Base-by-base conservation (phyloP, 176 grass and related monocot species). In the Carex pumila region DNA sequence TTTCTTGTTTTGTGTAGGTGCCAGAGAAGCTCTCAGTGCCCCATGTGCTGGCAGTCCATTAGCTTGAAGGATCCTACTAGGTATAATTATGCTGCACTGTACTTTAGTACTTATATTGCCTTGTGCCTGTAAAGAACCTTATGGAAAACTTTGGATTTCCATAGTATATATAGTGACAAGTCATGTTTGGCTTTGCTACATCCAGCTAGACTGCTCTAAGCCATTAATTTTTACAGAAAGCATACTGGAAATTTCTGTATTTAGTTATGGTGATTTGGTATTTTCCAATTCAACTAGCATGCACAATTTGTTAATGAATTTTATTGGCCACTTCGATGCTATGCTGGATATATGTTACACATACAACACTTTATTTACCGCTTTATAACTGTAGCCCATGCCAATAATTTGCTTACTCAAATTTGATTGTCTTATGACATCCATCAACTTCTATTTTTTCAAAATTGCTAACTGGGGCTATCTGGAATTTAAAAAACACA, bases 11-110 rank as follows among this genome's bases (percentile, higher is more conserved):
- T 18, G 12, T 74, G 10, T 74, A 97, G 94, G 94, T 97, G 90
- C 81, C 94, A 97, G 89, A 97, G 94, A 92, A 97, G 94, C 83
- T 97, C 94, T 83, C 92, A 92, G 49, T 97, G 94, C 83, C 94
- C 94, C 31, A 97, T 94, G 94, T 97, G 94, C 83, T 94, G 92
- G 94, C 94, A 97, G 61, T 60, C 90, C 66, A 94, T 97, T 86
- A 92, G 87, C 88, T 90, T 97, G 88, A 97, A 97, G 84, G 92
- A 97, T 89, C 77, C 92, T 57, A 80, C 89, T 66, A 92, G 92
- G 94, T 97, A 80, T 63, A 64, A 68, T 74, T 82, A 66, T 14
- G 41, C 12, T 79, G 11, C 71, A 12, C 79, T 58, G 62, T 82
- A n/a, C 21, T 61, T 34, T 71, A 31, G 2, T 72, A 18, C 61